A percentile compares a stretch with the other conserved stretches of the same genome.
Evolutionary conservation across 2,329 filamentous ascomycete species (phyloP).

Genomic region (Fusarium tuaranense): DNA sequence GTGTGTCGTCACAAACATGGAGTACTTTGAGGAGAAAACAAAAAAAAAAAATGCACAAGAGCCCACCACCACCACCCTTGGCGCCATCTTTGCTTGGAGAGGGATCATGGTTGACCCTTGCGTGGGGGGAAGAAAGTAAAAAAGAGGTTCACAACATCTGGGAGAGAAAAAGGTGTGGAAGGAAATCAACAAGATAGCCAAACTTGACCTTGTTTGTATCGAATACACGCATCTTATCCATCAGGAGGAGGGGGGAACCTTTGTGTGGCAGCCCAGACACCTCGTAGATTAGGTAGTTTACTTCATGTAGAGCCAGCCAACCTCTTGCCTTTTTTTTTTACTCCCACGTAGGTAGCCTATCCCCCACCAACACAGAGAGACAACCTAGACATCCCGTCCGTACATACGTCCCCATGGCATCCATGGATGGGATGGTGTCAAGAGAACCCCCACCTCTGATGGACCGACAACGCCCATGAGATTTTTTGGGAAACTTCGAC

Average conservation of each 20-base stretch:
- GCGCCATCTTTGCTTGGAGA: not conserved
- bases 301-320: not conserved
- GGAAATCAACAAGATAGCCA: not conserved
- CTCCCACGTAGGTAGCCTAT: not conserved
- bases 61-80: not conserved
- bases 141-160: not conserved
- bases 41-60: not conserved
- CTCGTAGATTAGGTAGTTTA: not conserved
- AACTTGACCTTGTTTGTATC: not conserved
- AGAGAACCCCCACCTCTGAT: not conserved
- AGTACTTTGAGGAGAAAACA: not conserved
- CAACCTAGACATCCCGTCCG: not conserved
- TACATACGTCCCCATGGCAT: not conserved
- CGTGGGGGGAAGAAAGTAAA: not conserved
- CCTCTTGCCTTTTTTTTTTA: not conserved
- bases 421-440: not conserved
- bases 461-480: not conserved
- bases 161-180: not conserved
- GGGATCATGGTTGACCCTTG: not conserved
- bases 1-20: not conserved
- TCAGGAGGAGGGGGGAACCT: not conserved
- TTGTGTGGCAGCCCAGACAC: not conserved
- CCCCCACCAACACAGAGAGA: not conserved
- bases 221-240: not conserved
- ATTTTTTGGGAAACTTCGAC: not conserved